Conservation (phyloP, 768 basidiomycete genomes). For the Lentinula guzmanii region DNA sequence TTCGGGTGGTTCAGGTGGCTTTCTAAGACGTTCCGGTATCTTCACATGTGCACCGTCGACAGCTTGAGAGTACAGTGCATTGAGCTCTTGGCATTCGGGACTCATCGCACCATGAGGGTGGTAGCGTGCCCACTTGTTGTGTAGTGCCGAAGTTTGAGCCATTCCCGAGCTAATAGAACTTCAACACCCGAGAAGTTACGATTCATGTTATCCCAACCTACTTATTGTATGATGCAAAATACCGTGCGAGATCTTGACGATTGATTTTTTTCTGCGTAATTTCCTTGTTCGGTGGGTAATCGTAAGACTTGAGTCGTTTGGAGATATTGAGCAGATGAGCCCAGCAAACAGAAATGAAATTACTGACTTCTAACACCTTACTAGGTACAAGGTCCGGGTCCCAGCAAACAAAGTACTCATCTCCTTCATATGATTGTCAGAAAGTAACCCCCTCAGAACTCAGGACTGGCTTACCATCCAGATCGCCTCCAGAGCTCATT, state of each 20-base stretch:
- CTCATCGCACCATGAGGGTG: constrained; percentile 54
- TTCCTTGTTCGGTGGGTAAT: constrained; percentile 62
- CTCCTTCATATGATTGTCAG: constrained; percentile 29
- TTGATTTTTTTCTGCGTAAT: constrained; percentile 39
- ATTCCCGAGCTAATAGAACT: constrained; percentile 40
- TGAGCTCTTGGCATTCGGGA: constrained; percentile 64
- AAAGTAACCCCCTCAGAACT: not conserved
- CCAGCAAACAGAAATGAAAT: not conserved
- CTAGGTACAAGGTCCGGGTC: constrained; percentile 56
- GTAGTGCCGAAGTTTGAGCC: constrained; percentile 49
- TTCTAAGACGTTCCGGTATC: constrained; percentile 51
- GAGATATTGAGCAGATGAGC: not conserved
- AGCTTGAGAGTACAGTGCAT: constrained; percentile 63
- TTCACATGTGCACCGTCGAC: constrained; percentile 61
- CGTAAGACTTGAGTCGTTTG: constrained; percentile 42
- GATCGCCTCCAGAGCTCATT: constrained; percentile 66
- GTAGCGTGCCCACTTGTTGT: constrained; percentile 53
- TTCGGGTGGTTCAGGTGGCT: constrained; percentile 37
- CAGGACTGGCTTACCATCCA: constrained; percentile 36
- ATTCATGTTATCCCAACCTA: constrained; percentile 17
- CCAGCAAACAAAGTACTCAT: constrained; percentile 68
- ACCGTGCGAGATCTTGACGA: constrained; percentile 52
- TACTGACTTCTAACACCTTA: constrained; percentile 44
- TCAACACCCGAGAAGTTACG: not conserved
- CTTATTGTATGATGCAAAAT: constrained; percentile 64